Percentiles rank a stretch among this genome's conserved stretches.
These are phyloP conservation scores for Fraxinus baroniana DNA, from an alignment of 305 asterid species.

Conservation along the genomic window DNA sequence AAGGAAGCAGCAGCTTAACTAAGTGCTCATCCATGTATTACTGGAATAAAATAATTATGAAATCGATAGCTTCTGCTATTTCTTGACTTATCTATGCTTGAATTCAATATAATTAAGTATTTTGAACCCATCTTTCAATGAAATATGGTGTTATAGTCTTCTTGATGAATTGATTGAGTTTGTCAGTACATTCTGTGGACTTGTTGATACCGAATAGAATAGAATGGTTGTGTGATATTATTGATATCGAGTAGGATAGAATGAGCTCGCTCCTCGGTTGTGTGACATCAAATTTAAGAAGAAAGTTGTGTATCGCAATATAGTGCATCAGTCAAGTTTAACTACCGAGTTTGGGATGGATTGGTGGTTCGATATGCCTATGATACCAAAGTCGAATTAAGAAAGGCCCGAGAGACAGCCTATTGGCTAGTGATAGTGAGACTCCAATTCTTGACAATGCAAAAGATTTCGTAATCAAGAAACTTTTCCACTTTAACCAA, in stretches of 20 bases:
- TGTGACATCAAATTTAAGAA: neutral
- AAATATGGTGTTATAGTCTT: neutral
- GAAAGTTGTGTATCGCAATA: neutral
- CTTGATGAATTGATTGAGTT: conserved; percentile 3
- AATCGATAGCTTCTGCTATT: neutral
- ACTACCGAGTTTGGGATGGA: neutral
- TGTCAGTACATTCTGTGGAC: neutral
- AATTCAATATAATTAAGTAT: conserved; percentile 3
- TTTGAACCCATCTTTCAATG: conserved; percentile 12
- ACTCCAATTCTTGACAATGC: neutral
- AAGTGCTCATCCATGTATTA: neutral
- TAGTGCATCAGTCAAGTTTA: neutral
- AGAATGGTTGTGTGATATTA: no score
- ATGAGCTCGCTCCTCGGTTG: neutral
- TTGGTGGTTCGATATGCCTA: neutral
- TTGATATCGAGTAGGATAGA: neutral
- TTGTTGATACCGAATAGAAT: neutral
- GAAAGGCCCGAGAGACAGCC: neutral
- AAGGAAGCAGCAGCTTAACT: conserved; percentile 45
- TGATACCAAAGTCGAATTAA: neutral
- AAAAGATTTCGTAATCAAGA: neutral
- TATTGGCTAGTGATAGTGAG: neutral
- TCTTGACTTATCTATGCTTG: conserved; percentile 9
- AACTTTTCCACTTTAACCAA: neutral
- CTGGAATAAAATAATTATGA: conserved; percentile 4